These are phyloP conservation scores for Penicillium corylophilum DNA, from an alignment of 2,329 filamentous ascomycete genomes.

Conservation along the genomic window DNA sequence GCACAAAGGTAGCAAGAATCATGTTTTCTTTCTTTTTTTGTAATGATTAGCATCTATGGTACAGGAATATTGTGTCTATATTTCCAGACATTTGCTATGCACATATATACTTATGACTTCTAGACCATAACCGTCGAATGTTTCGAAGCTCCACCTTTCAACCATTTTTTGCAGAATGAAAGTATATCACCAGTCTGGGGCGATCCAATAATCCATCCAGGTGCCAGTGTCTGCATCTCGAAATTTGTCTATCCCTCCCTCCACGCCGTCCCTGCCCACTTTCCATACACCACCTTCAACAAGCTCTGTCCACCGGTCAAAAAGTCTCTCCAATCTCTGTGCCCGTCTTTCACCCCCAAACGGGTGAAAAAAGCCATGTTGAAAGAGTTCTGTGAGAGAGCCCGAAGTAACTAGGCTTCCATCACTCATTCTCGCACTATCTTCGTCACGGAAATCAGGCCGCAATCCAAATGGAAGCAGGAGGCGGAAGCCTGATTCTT, in stretches of 20 bases:
- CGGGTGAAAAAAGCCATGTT: background rate
- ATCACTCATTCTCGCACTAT: conserved; percentile 27
- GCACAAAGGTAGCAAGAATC: too few species aligned
- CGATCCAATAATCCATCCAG: conserved; percentile 15
- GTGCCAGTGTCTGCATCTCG: conserved; percentile 9
- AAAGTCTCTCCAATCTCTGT: conserved; percentile 18
- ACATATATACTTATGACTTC: too few species aligned
- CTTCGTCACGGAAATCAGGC: conserved; percentile 8
- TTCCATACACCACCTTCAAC: conserved; percentile 20
- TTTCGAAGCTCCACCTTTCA: too few species aligned
- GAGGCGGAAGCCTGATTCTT: conserved; percentile 32
- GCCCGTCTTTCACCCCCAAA: conserved; percentile 13
- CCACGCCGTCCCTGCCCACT: conserved; percentile 18
- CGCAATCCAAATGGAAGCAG: conserved; percentile 11
- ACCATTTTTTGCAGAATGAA: background rate
- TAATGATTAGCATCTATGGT: too few species aligned
- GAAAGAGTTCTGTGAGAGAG: conserved; percentile 26
- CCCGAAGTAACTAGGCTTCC: conserved; percentile 15
- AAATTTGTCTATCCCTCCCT: conserved; percentile 19
- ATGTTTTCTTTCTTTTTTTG: too few species aligned
- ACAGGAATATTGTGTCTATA: too few species aligned
- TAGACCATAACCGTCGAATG: too few species aligned
- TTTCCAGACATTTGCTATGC: too few species aligned
- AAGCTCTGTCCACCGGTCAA: conserved; percentile 15
- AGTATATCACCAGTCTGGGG: conserved; percentile 2